Evolutionary conservation across 2,329 filamentous ascomycete species (phyloP).

Genomic region (Sordariomycetes sp.): DNA sequence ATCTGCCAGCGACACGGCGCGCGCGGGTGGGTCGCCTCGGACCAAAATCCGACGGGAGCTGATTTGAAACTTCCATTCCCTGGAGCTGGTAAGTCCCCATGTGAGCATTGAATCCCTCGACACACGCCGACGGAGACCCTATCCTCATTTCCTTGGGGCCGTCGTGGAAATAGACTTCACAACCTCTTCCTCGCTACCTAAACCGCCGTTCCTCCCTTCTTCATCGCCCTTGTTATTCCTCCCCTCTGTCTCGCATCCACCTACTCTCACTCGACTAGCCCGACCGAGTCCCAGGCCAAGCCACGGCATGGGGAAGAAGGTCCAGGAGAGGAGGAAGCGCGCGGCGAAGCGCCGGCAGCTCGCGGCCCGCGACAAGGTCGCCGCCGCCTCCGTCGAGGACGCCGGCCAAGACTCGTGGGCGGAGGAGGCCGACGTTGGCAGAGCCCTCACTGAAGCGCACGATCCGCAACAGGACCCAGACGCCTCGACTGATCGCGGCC

Average conservation of each 20-base stretch:
- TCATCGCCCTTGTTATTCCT: neutral
- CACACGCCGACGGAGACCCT: neutral
- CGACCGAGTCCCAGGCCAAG: neutral
- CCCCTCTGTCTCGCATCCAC: neutral
- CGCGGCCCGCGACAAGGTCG: conserved; percentile 6
- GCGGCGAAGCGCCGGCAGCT: conserved; percentile 7
- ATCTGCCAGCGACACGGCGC: neutral
- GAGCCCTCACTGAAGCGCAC: neutral
- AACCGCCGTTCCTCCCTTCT: neutral
- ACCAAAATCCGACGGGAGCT: neutral
- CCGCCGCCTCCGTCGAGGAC: conserved; percentile 1
- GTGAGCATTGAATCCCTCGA: neutral
- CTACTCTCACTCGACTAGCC: neutral
- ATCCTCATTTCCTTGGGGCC: neutral
- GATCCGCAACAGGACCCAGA: neutral
- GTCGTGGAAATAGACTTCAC: neutral
- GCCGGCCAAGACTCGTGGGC: neutral
- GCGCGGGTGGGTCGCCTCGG: neutral
- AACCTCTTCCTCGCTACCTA: neutral
- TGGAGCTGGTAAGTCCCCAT: neutral
- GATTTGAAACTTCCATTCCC: conserved; percentile 5
- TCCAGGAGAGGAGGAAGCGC: conserved; percentile 11
- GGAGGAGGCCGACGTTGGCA: neutral
- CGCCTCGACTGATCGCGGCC: conserved; percentile 13
- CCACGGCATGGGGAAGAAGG: conserved; percentile 12